phyloP scores from a whole-genome alignment of 1,284 basidiomycete species.

The Anthracocystis panici-leucophaei region DNA sequence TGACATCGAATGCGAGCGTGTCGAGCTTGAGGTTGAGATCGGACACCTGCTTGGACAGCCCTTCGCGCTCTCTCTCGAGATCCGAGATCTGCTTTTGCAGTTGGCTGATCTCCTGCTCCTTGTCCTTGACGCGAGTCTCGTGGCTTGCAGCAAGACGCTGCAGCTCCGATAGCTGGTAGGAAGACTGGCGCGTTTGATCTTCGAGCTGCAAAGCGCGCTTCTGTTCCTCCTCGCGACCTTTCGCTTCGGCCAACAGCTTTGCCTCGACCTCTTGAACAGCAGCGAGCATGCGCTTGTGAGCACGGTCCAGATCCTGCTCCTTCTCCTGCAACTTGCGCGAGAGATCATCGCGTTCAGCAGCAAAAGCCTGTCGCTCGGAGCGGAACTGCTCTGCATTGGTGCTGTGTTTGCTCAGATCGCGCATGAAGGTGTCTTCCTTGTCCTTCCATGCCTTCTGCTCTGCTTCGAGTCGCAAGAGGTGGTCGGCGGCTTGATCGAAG shows the following conservation, averaged over 20 bases:
- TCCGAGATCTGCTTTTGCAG: constrained; percentile 76
- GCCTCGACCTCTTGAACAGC: constrained; percentile 79
- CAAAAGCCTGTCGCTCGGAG: constrained; percentile 43
- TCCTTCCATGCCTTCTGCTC: constrained; percentile 79
- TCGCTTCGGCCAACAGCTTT: constrained; percentile 78
- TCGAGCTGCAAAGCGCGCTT: constrained; percentile 54
- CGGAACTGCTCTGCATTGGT: constrained; percentile 51
- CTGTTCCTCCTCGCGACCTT: constrained; percentile 70
- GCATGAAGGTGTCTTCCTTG: constrained; percentile 72
- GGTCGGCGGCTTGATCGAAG: constrained; percentile 85
- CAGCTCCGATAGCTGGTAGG: constrained; percentile 83
- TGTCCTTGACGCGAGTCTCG: constrained; percentile 80
- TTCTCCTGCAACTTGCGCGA: constrained; percentile 79
- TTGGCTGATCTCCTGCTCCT: constrained; percentile 79
- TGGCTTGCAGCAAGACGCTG: constrained; percentile 82
- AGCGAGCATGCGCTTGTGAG: constrained; percentile 81
- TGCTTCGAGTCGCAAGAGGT: constrained; percentile 81
- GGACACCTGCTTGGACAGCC: constrained; percentile 72
- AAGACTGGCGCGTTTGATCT: constrained; percentile 72
- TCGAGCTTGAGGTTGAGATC: constrained; percentile 80
- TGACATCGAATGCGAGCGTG: constrained; percentile 77
- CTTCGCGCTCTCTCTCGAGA: constrained; percentile 71
- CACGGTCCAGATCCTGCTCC: constrained; percentile 82
- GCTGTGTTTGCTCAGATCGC: constrained; percentile 54
- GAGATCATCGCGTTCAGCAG: constrained; percentile 76